Conservation (phyloP, 768 basidiomycete genomes). For the Phaeotremella skinneri region DNA sequence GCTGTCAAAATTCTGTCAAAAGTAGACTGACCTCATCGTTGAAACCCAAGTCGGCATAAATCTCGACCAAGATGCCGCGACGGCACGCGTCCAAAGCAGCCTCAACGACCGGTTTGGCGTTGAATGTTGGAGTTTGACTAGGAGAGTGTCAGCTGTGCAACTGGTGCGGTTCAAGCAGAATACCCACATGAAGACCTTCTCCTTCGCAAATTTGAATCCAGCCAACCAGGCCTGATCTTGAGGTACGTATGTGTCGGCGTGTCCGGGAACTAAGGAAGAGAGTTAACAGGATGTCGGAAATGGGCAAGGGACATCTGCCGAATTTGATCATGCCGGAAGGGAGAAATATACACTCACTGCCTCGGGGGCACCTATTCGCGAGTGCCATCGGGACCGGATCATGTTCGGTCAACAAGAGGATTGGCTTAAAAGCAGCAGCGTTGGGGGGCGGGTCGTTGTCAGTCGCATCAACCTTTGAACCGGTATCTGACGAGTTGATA, state of each 20-base stretch:
- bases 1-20: neutral
- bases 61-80: slow-evolving; percentile 60
- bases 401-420: slow-evolving; percentile 50
- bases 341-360: slow-evolving; percentile 49
- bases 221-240: slow-evolving; percentile 67
- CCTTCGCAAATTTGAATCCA: slow-evolving; percentile 60
- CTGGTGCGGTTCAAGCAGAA: neutral
- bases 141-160: neutral
- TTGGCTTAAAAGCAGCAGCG: slow-evolving; percentile 24
- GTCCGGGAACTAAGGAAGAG: slow-evolving; percentile 49
- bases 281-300: neutral
- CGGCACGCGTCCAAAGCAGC: slow-evolving; percentile 61
- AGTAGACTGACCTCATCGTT: slow-evolving; percentile 52
- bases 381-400: slow-evolving; percentile 62
- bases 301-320: neutral
- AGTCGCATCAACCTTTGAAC: slow-evolving; percentile 22
- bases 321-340: neutral
- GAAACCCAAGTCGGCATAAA: slow-evolving; percentile 62
- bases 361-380: slow-evolving; percentile 62
- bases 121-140: slow-evolving; percentile 67
- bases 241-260: slow-evolving; percentile 55
- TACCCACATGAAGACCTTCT: slow-evolving; percentile 62
- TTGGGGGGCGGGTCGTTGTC: slow-evolving; percentile 28
- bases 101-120: slow-evolving; percentile 62
- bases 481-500: slow-evolving; percentile 19